Evolutionary conservation across 2,329 filamentous ascomycete genomes (phyloP), one percentile per base, ranked within the genome.

Genomic region (Cladosporium sphaerospermum): DNA sequence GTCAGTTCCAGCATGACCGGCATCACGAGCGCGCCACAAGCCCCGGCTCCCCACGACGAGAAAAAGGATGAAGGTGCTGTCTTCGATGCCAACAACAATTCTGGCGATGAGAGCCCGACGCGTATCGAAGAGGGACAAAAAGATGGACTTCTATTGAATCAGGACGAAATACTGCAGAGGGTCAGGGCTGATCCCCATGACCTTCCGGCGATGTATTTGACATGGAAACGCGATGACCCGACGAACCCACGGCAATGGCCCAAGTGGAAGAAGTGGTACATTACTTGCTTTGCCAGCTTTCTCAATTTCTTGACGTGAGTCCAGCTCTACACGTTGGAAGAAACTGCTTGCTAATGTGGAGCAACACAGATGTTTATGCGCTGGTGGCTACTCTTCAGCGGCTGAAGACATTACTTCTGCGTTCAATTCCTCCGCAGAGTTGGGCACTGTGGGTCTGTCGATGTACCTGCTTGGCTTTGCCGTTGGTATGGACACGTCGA

Each of bases 391-490:
- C 57, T 75, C 72, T 2, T 73, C 74, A 0, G 71, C 67, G 0
- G 60, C 66, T 7, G 60, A 57, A 14, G 70, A 72, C 36, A 75
- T 77, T 47, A 67, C 64, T 0, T 62, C 67, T 7, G 70, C 72
- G n/a, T 71, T 77, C 53, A 62, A 64, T 9, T 64, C 75, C 4
- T 68, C 71, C 1, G 58, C 66, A 8, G 70, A 73, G 33, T 61
- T 74, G 10, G 72, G 69, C 1, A 74, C 72, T 0, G 59, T 77
- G 4, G 73, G 75, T 2, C 50, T 78, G 42, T 74, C 71, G 32
- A 62, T 76, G 53, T 77, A 76, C 52, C 66, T 78, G 9, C 61
- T 76, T 9, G 75, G 74, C 0, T 61, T 76, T 3, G 73, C 73
- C 0, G 68, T 75, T 2, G 48, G 45, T 47, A 39, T 11, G 37